Conservation (phyloP, 768 basidiomycete genomes). For the Russula foetens region DNA sequence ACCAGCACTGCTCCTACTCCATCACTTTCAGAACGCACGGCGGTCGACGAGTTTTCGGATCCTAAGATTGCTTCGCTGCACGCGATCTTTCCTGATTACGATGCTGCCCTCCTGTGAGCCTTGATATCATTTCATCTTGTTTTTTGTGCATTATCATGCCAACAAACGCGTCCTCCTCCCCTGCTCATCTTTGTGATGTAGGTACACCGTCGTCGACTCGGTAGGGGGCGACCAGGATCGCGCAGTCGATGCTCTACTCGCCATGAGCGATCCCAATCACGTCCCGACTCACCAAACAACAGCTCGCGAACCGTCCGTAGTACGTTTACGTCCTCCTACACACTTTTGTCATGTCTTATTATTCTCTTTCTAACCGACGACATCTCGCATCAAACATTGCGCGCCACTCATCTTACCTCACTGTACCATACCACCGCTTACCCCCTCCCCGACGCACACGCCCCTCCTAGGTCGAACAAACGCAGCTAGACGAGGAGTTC, state of each 20-base stretch:
- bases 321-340: slow-evolving; percentile 2
- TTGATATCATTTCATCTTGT: no score
- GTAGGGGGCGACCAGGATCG: slow-evolving; percentile 63
- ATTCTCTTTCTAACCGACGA: not conserved
- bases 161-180: not conserved
- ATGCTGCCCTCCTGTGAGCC: slow-evolving; percentile 16
- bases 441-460: no score
- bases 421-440: not conserved
- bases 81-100: slow-evolving; percentile 20
- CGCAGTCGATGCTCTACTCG: slow-evolving; percentile 69
- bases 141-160: no score
- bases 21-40: not conserved
- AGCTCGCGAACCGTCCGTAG: slow-evolving; percentile 2
- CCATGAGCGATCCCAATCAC: slow-evolving; percentile 82
- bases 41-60: slow-evolving; percentile 17
- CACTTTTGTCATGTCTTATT: not conserved
- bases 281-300: slow-evolving; percentile 32
- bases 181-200: no score
- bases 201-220: slow-evolving; percentile 50
- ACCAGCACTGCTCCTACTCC: not conserved
- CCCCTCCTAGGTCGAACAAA: slow-evolving; percentile 37
- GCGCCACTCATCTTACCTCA: not conserved
- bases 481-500: slow-evolving; percentile 72
- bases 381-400: not conserved
- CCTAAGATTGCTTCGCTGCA: slow-evolving; percentile 18